Percentiles rank a stretch among this genome's conserved stretches.
phyloP scores from a whole-genome alignment of 2,329 filamentous ascomycete species.

The Aspergillus bombycis region DNA sequence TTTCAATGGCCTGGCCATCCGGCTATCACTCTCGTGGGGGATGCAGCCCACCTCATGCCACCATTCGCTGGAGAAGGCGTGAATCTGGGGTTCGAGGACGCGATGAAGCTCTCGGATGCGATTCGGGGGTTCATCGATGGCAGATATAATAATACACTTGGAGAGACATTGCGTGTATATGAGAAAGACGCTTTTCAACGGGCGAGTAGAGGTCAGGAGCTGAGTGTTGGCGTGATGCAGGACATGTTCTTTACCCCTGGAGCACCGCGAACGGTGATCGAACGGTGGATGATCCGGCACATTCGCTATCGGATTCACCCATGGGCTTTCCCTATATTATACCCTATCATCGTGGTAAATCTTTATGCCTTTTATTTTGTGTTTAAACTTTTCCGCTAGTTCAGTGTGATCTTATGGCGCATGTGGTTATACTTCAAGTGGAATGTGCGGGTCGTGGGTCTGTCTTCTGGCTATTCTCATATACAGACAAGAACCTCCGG shows the following conservation, averaged over 20 bases:
- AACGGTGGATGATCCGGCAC: not conserved
- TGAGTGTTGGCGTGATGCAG: not conserved
- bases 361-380: not conserved
- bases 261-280: not conserved
- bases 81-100: conserved; percentile 31
- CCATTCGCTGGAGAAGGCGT: conserved; percentile 35
- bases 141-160: not conserved
- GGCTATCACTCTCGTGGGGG: conserved; percentile 29
- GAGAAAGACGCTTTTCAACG: not conserved
- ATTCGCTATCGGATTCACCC: not conserved
- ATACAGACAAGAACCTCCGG: no score
- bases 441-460: no score
- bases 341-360: not conserved
- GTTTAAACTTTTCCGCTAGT: not conserved
- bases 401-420: not conserved
- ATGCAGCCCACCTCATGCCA: conserved; percentile 35
- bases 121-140: not conserved
- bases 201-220: not conserved
- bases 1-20: conserved; percentile 16
- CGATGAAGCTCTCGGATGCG: conserved; percentile 18
- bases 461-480: no score
- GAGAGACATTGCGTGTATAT: not conserved
- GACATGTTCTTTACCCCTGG: not conserved
- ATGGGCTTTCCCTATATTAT: not conserved
- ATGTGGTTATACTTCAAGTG: no score